phyloP scores from a whole-genome alignment of 2,329 filamentous ascomycete genomes.

The Clonostachys rosea region DNA sequence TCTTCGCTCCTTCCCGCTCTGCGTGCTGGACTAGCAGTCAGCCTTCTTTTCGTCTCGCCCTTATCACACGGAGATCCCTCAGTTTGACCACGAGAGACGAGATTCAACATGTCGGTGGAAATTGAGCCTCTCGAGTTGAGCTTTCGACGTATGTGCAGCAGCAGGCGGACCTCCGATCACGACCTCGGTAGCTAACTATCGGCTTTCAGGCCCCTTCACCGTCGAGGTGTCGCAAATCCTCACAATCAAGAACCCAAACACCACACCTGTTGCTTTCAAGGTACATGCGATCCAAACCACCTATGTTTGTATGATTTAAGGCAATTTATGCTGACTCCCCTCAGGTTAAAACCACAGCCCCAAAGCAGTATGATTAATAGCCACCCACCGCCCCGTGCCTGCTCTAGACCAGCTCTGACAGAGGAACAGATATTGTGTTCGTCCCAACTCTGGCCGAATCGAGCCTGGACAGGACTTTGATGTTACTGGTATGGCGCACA shows the following conservation, averaged over 20 bases:
- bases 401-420: background rate
- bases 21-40: too few relatives aligned
- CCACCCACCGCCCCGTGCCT: conserved; percentile 8
- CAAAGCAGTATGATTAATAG: conserved; percentile 79
- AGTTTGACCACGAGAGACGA: too few relatives aligned
- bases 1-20: too few relatives aligned
- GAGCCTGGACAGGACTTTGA: conserved; percentile 87
- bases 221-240: conserved; percentile 61
- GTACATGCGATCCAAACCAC: conserved; percentile 30
- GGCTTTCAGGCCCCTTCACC: conserved; percentile 56
- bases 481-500: conserved; percentile 68
- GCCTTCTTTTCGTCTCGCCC: too few relatives aligned
- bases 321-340: background rate
- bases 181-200: conserved; percentile 3
- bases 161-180: background rate
- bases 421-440: conserved; percentile 81
- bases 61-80: too few relatives aligned
- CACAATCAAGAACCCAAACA: conserved; percentile 60
- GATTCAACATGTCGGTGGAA: conserved; percentile 80
- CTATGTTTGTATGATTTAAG: background rate
- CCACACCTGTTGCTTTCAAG: conserved; percentile 65
- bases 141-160: conserved; percentile 73
- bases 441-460: conserved; percentile 94
- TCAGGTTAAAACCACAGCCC: conserved; percentile 97
- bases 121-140: conserved; percentile 87